Evolutionary conservation across 257 asterid species (phyloP).

Genomic region (Solanum commersonii): DNA sequence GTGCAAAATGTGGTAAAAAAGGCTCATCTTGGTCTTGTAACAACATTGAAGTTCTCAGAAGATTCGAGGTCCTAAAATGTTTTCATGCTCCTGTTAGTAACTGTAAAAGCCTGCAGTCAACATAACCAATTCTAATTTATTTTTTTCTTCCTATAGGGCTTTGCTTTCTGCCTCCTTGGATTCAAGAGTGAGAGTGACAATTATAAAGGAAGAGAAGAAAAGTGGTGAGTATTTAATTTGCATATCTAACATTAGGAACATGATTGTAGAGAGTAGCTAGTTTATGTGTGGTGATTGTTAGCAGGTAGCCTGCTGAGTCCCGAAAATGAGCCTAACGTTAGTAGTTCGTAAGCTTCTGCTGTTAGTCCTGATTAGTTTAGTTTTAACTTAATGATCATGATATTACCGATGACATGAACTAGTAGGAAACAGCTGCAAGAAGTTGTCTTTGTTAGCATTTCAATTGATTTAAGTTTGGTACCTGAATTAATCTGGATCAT

Average conservation of each 20-base stretch:
- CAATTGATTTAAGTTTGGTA: background rate
- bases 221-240: conserved; percentile 28
- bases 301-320: background rate
- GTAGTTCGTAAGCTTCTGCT: background rate
- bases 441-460: background rate
- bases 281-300: background rate
- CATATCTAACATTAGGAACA: background rate
- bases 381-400: background rate
- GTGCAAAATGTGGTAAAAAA: conserved; percentile 46
- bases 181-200: conserved; percentile 75
- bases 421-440: background rate
- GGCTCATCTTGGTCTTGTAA: conserved; percentile 91
- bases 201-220: conserved; percentile 40
- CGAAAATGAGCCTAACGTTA: background rate
- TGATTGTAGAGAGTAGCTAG: background rate
- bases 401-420: background rate
- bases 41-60: conserved; percentile 64
- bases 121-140: background rate
- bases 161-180: conserved; percentile 77
- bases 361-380: background rate
- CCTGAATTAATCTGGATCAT: too few species aligned
- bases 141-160: conserved; percentile 35
- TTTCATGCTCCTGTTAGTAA: background rate
- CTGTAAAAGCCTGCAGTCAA: background rate
- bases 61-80: conserved; percentile 61